Evolutionary conservation across 1,139 yeast species (phyloP).

Genomic region (Citeromyces siamensis): DNA sequence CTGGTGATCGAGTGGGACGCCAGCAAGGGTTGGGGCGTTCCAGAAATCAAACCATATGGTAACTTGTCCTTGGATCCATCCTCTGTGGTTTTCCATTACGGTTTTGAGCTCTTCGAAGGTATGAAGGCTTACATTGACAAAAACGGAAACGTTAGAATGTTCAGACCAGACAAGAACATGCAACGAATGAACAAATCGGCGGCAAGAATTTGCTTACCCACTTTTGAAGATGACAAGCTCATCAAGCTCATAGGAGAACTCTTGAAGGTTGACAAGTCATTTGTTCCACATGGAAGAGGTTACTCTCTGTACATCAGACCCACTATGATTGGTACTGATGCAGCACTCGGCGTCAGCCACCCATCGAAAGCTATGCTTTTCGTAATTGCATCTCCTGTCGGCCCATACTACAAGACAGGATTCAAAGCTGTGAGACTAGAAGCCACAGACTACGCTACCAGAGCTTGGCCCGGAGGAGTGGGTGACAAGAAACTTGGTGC

Average conservation of each 20-base stretch:
- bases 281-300: slow-evolving; percentile 78
- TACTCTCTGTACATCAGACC: slow-evolving; percentile 91
- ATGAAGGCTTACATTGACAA: slow-evolving; percentile 81
- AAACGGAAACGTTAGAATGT: slow-evolving; percentile 58
- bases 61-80: slow-evolving; percentile 74
- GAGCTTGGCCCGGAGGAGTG: slow-evolving; percentile 99
- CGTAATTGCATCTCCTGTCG: slow-evolving; percentile 91
- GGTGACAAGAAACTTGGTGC: slow-evolving; percentile 96
- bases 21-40: slow-evolving; percentile 72
- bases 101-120: slow-evolving; percentile 93
- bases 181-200: slow-evolving; percentile 83
- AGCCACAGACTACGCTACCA: slow-evolving; percentile 89
- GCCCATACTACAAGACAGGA: slow-evolving; percentile 83
- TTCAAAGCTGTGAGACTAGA: slow-evolving; percentile 90
- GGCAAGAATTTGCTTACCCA: slow-evolving; percentile 75
- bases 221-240: slow-evolving; percentile 68
- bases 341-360: slow-evolving; percentile 70
- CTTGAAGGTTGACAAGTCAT: slow-evolving; percentile 56
- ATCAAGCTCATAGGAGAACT: slow-evolving; percentile 64
- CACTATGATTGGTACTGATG: slow-evolving; percentile 84
- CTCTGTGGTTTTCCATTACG: slow-evolving; percentile 82
- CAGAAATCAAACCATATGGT: slow-evolving; percentile 79
- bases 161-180: slow-evolving; percentile 91
- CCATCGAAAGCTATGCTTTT: slow-evolving; percentile 75
- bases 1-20: slow-evolving; percentile 76